phyloP scores from a whole-genome alignment of 345 rosid genomes.

The Dovyalis caffra region DNA sequence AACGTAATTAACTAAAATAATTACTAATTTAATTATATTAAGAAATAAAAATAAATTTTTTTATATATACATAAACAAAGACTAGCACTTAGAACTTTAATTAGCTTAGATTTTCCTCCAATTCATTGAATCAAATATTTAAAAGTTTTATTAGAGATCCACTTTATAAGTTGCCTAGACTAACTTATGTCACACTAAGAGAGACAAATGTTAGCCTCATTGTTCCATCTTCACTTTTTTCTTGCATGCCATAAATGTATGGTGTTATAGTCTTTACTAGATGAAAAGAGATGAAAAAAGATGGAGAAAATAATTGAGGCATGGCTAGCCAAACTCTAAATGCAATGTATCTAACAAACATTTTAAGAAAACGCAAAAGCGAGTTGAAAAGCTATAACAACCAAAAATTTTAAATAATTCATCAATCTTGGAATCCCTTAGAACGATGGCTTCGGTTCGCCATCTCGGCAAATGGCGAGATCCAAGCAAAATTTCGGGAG shows the following conservation, averaged over 20 bases:
- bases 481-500: conserved; percentile 97
- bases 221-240: background rate
- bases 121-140: too few species aligned
- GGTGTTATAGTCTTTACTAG: too few species aligned
- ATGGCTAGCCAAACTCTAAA: background rate
- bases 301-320: background rate
- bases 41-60: too few species aligned
- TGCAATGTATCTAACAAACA: background rate
- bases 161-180: background rate
- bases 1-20: too few species aligned
- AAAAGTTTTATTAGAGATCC: too few species aligned
- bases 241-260: background rate
- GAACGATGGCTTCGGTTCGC: conserved; percentile 84
- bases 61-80: too few species aligned
- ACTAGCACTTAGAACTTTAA: too few species aligned
- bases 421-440: conserved; percentile 99
- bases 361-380: background rate
- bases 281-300: too few species aligned
- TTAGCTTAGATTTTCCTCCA: too few species aligned
- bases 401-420: conserved; percentile 96
- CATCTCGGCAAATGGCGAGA: conserved; percentile 99
- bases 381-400: conserved; percentile 29
- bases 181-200: background rate
- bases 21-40: too few species aligned
- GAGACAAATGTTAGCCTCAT: background rate